A percentile compares a stretch with the other conserved stretches of the same genome.
Conservation (phyloP, 805 yeast genomes). For the Torulaspora indica region DNA sequence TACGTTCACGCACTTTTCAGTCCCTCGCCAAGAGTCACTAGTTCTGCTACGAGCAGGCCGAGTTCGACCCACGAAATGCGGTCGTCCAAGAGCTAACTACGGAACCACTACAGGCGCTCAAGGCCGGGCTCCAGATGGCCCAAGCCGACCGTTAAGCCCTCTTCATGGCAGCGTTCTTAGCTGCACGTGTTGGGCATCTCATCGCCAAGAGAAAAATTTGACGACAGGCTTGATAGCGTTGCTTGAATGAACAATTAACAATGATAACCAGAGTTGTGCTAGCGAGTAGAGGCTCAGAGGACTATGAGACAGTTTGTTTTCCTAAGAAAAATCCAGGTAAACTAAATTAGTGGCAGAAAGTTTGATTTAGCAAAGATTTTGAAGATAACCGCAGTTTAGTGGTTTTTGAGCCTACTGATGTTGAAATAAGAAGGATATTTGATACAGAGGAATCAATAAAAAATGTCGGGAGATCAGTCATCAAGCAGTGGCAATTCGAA, state of each 20-base stretch:
- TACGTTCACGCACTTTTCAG: slow-evolving; percentile 37
- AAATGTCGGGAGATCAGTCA: slow-evolving; percentile 12
- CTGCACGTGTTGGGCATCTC: background rate
- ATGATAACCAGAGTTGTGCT: background rate
- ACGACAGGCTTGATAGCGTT: background rate
- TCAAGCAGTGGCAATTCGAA: slow-evolving; percentile 12
- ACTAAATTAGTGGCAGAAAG: background rate
- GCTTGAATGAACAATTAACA: background rate
- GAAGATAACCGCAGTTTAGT: background rate
- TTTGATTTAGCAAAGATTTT: background rate
- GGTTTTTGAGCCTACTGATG: slow-evolving; percentile 2
- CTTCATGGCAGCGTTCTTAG: background rate
- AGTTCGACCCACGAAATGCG: slow-evolving; percentile 2
- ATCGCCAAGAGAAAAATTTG: background rate
- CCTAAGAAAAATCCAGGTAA: background rate
- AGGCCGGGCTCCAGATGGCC: background rate
- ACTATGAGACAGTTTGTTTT: slow-evolving; percentile 1
- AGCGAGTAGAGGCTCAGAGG: background rate
- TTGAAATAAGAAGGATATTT: background rate
- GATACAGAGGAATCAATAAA: background rate
- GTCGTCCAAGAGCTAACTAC: background rate
- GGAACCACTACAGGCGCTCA: background rate
- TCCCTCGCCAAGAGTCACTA: slow-evolving; percentile 34
- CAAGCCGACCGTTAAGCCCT: background rate
- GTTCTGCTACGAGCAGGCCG: slow-evolving; percentile 1